A percentile compares a stretch with the other conserved stretches of the same genome.
Evolutionary conservation across 805 yeast species (phyloP).

Genomic region (Candida peoriensis): DNA sequence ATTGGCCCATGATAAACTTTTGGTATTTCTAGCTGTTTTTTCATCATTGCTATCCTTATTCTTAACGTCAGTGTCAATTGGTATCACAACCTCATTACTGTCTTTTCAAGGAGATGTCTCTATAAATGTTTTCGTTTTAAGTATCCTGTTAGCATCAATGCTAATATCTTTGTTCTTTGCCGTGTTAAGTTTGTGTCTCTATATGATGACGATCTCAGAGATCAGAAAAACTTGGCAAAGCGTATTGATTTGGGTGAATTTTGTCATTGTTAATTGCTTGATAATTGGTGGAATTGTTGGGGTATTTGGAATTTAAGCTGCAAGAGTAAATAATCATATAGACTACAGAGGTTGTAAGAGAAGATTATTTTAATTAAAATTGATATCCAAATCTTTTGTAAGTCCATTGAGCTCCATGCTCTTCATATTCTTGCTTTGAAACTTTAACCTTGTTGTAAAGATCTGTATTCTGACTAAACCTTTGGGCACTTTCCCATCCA

Average conservation of each 20-base stretch:
- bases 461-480: constrained; percentile 26
- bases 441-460: constrained; percentile 48
- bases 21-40: constrained; percentile 39
- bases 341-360: too few species aligned
- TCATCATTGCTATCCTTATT: constrained; percentile 35
- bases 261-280: constrained; percentile 34
- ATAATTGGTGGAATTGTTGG: constrained; percentile 41
- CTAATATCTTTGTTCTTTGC: constrained; percentile 37
- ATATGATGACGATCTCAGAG: constrained; percentile 32
- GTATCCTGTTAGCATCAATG: constrained; percentile 36
- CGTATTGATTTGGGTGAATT: constrained; percentile 36
- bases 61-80: constrained; percentile 39
- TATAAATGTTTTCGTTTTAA: constrained; percentile 22
- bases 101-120: constrained; percentile 17
- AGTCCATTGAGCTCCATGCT: constrained; percentile 63
- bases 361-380: constrained; percentile 3
- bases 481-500: constrained; percentile 55
- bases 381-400: constrained; percentile 38
- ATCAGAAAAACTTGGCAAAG: constrained; percentile 32
- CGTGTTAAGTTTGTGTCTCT: constrained; percentile 39
- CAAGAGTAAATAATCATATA: too few species aligned
- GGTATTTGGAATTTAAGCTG: constrained; percentile 23
- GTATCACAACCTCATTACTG: constrained; percentile 32
- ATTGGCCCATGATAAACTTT: constrained; percentile 35
- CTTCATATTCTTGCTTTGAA: constrained; percentile 75